A percentile compares a stretch with the other conserved stretches of the same genome.
Conservation (phyloP, 148 eudicot genomes). For the Silene latifolia region DNA sequence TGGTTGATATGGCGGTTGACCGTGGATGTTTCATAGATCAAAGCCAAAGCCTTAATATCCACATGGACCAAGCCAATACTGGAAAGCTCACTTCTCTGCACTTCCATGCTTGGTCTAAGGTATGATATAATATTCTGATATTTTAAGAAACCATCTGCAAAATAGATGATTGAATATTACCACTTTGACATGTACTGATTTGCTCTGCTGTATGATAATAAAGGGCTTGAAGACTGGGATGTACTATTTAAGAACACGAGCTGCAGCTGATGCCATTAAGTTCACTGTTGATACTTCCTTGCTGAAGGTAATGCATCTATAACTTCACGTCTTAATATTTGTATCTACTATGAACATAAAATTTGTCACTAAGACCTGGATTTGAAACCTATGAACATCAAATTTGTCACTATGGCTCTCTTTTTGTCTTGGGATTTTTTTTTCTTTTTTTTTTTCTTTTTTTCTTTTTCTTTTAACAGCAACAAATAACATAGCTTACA, state of each 20-base stretch:
- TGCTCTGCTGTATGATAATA: neutral
- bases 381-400: too few relatives aligned
- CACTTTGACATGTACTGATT: neutral
- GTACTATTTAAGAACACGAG: conserved; percentile 89
- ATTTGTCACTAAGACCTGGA: too few relatives aligned
- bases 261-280: conserved; percentile 98
- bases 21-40: conserved; percentile 80
- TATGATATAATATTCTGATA: conserved; percentile 9
- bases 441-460: too few relatives aligned
- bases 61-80: conserved; percentile 72
- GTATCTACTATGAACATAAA: too few relatives aligned
- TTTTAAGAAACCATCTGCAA: neutral
- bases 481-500: too few relatives aligned
- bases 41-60: conserved; percentile 79
- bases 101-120: conserved; percentile 72
- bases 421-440: too few relatives aligned
- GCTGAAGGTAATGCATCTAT: conserved; percentile 42
- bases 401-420: too few relatives aligned
- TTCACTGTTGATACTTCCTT: conserved; percentile 88
- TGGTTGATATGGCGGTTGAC: conserved; percentile 80
- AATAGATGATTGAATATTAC: neutral
- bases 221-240: conserved; percentile 97
- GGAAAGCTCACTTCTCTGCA: conserved; percentile 79
- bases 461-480: too few relatives aligned
- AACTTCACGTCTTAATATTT: neutral